Conservation (phyloP, 1,284 basidiomycete species). For the Ustilago shanxiensis region DNA sequence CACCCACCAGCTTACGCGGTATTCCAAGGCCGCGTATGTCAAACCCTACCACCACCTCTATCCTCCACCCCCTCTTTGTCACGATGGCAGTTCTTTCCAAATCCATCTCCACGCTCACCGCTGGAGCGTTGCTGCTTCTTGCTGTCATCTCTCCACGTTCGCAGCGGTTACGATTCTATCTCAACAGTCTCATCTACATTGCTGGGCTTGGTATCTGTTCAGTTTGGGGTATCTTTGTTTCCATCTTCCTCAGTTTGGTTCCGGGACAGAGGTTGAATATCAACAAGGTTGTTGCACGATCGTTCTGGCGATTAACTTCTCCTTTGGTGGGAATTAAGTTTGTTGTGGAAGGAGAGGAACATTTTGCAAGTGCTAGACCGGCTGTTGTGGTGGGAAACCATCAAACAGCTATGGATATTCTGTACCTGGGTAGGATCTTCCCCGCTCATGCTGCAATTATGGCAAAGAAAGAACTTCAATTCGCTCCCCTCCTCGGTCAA, state of each 20-base stretch:
- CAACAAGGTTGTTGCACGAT: constrained; percentile 85
- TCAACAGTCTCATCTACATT: constrained; percentile 76
- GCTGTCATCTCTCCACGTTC: constrained; percentile 61
- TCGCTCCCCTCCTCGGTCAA: constrained; percentile 86
- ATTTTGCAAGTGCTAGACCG: constrained; percentile 76
- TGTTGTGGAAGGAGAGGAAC: constrained; percentile 86
- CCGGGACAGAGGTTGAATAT: constrained; percentile 83
- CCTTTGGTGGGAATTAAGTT: constrained; percentile 80
- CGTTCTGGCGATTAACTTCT: constrained; percentile 82
- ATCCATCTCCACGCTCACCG: constrained; percentile 51
- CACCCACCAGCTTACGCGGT: too few species aligned
- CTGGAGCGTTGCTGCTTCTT: constrained; percentile 54
- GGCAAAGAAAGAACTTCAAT: constrained; percentile 92
- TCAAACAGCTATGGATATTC: constrained; percentile 74
- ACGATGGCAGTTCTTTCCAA: constrained; percentile 60
- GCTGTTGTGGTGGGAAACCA: constrained; percentile 90
- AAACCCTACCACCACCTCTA: background rate
- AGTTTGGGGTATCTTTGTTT: constrained; percentile 81
- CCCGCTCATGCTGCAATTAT: constrained; percentile 87
- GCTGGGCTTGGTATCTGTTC: constrained; percentile 81
- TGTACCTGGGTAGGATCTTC: constrained; percentile 85
- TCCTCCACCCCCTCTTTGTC: background rate
- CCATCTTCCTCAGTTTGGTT: constrained; percentile 78
- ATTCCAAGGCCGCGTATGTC: too few species aligned
- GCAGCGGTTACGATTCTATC: constrained; percentile 57